phyloP scores from a whole-genome alignment of 306 rosid species.

The Dalbergia cochinchinensis region DNA sequence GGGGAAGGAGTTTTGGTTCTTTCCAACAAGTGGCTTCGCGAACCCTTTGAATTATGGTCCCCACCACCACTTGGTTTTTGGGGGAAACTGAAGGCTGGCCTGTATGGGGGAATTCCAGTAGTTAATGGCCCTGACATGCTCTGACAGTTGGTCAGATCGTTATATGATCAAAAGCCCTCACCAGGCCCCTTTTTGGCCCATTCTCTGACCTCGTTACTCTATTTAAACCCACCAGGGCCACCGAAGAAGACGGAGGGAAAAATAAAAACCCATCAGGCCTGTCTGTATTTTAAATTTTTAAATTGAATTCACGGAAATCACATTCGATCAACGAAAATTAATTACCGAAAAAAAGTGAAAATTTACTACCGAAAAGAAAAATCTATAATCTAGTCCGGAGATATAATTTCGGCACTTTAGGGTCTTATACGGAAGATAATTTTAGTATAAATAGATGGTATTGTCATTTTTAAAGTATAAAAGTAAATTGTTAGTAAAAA shows the following conservation, averaged over 20 bases:
- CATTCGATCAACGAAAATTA: too few species aligned
- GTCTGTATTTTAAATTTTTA: neutral
- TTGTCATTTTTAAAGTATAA: too few species aligned
- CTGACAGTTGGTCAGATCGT: constrained; percentile 20
- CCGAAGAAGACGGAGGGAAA: too few species aligned
- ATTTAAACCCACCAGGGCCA: neutral
- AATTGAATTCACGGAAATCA: too few species aligned
- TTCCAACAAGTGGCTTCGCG: neutral
- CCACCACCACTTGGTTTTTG: neutral
- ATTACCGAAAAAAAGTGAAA: too few species aligned
- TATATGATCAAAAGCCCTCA: neutral
- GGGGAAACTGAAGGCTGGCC: neutral
- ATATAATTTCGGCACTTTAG: too few species aligned
- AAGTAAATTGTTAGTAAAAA: too few species aligned
- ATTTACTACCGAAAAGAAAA: too few species aligned
- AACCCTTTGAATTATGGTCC: neutral
- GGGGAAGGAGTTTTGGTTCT: neutral
- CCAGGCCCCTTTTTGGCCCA: constrained; percentile 38
- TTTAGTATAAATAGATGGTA: too few species aligned
- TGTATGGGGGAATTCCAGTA: neutral
- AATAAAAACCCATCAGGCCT: neutral
- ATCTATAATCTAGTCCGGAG: too few species aligned
- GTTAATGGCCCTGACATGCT: constrained; percentile 33
- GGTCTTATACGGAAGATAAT: too few species aligned
- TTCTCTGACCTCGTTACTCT: neutral